A percentile compares a stretch with the other conserved stretches of the same genome.
phyloP scores from a whole-genome alignment of 2,329 filamentous ascomycete genomes.

The Fusarium beomiforme region DNA sequence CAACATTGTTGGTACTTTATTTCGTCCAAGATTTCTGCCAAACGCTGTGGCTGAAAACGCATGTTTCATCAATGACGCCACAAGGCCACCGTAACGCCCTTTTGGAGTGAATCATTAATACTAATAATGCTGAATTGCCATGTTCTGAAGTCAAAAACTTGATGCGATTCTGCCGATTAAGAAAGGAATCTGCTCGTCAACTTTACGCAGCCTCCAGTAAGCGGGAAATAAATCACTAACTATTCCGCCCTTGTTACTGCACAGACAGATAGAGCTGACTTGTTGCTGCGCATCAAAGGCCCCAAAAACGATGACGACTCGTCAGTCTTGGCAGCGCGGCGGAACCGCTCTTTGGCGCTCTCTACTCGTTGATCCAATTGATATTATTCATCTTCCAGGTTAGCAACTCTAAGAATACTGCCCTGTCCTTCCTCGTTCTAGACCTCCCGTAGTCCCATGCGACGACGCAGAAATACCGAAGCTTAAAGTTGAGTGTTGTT shows the following conservation, averaged over 20 bases:
- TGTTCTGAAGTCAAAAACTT: not conserved
- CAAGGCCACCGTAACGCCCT: not conserved
- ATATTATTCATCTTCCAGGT: too few relatives aligned
- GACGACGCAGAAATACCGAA: slow-evolving; percentile 4
- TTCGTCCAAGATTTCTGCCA: not conserved
- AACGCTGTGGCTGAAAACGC: not conserved
- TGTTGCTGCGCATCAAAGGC: not conserved
- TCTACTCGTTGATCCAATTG: not conserved
- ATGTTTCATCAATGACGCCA: not conserved
- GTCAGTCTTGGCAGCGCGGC: not conserved
- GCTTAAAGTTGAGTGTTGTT: not conserved
- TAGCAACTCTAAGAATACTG: not conserved
- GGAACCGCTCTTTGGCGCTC: not conserved
- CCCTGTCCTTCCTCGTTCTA: not conserved
- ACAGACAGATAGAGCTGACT: not conserved
- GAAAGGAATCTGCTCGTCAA: not conserved
- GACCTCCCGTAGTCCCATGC: not conserved
- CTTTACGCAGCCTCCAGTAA: not conserved
- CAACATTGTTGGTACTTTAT: not conserved
- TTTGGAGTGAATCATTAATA: not conserved
- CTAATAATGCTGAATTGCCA: not conserved
- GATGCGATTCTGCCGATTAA: not conserved
- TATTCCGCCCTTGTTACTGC: not conserved
- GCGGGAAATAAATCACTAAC: not conserved
- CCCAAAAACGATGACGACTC: slow-evolving; percentile 12